A percentile compares a stretch with the other conserved stretches of the same genome.
These are phyloP conservation scores for Cercospora sesami DNA, from an alignment of 2,329 filamentous ascomycete genomes.

Conservation along the genomic window DNA sequence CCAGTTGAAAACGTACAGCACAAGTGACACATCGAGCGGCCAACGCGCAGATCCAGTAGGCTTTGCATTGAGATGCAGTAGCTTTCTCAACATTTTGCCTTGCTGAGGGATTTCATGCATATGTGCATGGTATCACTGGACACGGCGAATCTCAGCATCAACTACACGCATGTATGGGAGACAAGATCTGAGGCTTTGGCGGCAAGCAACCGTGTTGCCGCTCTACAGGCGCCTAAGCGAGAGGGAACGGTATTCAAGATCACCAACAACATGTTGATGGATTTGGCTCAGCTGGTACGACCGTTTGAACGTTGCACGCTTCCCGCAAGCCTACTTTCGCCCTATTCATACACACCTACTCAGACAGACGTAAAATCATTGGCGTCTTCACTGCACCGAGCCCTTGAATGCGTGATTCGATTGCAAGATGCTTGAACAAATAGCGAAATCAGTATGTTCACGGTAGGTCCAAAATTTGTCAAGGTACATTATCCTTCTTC, in stretches of 20 bases:
- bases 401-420: background rate
- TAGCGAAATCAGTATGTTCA: background rate
- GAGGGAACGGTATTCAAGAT: background rate
- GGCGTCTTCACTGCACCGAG: background rate
- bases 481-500: no score
- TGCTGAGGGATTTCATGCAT: background rate
- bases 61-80: background rate
- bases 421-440: background rate
- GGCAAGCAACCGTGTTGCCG: background rate
- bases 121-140: background rate
- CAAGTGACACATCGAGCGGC: no score
- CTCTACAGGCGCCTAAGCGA: background rate
- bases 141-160: background rate
- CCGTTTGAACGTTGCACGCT: constrained; percentile 1
- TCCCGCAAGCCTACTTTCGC: background rate
- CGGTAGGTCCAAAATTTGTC: background rate
- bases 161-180: background rate
- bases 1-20: background rate
- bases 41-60: background rate
- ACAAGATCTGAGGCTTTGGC: background rate
- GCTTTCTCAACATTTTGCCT: background rate
- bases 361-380: no score
- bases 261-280: background rate
- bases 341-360: background rate
- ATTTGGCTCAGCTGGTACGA: background rate